Conservation (phyloP, 306 rosid genomes). For the Lathyrus sativus region DNA sequence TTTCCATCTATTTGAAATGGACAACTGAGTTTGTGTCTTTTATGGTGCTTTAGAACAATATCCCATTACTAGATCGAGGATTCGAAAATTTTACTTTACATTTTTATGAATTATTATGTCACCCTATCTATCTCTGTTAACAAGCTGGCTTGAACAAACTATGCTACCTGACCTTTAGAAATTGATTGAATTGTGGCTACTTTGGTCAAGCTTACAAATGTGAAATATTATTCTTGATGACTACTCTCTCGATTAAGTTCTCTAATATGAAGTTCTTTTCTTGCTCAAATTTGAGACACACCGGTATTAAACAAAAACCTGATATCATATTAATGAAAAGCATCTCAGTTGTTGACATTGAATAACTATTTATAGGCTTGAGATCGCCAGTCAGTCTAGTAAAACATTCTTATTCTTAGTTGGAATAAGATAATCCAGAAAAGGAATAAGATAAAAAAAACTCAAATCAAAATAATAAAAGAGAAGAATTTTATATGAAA, state of each 20-base stretch:
- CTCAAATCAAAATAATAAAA: no score
- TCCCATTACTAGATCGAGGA: neutral
- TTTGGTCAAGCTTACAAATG: neutral
- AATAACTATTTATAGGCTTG: no score
- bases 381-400: no score
- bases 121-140: neutral
- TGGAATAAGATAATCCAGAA: no score
- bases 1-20: no score
- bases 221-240: neutral
- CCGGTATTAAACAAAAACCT: no score
- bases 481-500: no score
- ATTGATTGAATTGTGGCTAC: neutral
- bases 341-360: no score
- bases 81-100: neutral
- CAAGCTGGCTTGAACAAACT: neutral
- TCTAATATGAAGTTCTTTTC: neutral
- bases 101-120: neutral
- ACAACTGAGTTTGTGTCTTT: neutral
- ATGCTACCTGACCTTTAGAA: slow-evolving; percentile 2
- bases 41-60: neutral
- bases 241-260: neutral
- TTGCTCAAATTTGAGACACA: no score
- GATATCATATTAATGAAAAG: no score
- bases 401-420: no score
- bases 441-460: no score